A percentile compares a stretch with the other conserved stretches of the same genome.
phyloP scores from a whole-genome alignment of 192 early-diverging fungal species.

The Piromyces sp. region DNA sequence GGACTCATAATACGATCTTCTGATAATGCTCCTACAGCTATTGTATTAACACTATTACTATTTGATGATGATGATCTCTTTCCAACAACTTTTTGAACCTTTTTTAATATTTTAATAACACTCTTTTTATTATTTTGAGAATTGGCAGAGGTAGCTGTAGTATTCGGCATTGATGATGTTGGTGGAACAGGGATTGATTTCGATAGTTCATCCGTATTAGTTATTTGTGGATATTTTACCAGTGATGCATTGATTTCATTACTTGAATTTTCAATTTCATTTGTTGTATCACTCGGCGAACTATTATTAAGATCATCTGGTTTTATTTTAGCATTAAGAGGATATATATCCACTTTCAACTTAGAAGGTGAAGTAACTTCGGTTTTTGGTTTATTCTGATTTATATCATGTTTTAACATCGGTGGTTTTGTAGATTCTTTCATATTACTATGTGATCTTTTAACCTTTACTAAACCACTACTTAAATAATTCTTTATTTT shows the following conservation, averaged over 20 bases:
- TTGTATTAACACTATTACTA: no score
- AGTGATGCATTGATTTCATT: not conserved
- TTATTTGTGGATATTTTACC: not conserved
- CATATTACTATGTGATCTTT: not conserved
- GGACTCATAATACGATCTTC: no score
- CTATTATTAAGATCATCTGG: no score
- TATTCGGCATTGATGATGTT: not conserved
- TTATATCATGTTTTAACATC: not conserved
- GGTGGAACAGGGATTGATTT: not conserved
- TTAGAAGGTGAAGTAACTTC: not conserved
- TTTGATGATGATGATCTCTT: not conserved
- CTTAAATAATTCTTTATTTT: not conserved
- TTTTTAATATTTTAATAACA: not conserved
- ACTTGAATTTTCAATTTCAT: not conserved
- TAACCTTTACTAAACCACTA: not conserved
- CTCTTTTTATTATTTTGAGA: not conserved
- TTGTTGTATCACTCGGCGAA: not conserved
- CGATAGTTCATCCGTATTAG: not conserved
- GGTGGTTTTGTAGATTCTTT: not conserved
- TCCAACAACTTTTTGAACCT: not conserved
- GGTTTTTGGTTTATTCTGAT: not conserved
- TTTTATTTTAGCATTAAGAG: no score
- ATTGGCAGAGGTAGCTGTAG: not conserved
- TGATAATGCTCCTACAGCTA: no score
- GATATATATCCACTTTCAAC: not conserved